These are phyloP conservation scores for Verticillium zaregamsianum DNA, from an alignment of 2,329 filamentous ascomycete genomes.

Conservation along the genomic window DNA sequence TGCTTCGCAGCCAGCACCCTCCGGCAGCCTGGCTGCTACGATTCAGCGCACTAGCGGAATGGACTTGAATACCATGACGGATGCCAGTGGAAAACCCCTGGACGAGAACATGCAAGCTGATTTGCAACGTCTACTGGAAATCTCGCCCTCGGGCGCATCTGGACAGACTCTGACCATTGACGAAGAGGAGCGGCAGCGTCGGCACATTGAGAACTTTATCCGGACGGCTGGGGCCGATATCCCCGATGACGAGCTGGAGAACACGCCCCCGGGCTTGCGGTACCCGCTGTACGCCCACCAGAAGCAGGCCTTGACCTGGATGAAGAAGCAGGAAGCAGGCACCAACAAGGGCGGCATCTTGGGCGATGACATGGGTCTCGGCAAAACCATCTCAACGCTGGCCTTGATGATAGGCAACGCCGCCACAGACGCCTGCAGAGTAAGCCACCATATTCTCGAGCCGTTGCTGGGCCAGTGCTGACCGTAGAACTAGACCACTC, in stretches of 20 bases:
- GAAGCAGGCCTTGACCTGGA: constrained; percentile 71
- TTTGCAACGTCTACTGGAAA: neutral
- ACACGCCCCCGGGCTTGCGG: constrained; percentile 65
- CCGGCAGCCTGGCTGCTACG: neutral
- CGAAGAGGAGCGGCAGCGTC: neutral
- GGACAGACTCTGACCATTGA: neutral
- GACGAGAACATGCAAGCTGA: neutral
- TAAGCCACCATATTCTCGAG: constrained; percentile 13
- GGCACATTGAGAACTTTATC: neutral
- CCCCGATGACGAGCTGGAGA: constrained; percentile 56
- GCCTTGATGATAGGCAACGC: constrained; percentile 68
- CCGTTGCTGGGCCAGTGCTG: neutral
- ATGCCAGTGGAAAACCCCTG: constrained; percentile 32
- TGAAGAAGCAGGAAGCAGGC: constrained; percentile 69
- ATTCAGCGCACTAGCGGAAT: constrained; percentile 9
- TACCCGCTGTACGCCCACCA: constrained; percentile 77
- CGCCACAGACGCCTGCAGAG: constrained; percentile 41
- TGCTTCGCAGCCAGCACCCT: neutral
- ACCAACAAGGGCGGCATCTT: constrained; percentile 75
- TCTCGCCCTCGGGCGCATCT: neutral
- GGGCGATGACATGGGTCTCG: constrained; percentile 78
- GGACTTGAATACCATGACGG: constrained; percentile 13
- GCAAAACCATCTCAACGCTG: constrained; percentile 80
- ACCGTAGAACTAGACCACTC: constrained; percentile 54
- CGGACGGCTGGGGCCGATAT: constrained; percentile 43